Conservation (phyloP, 257 asterid species). For the Nicotiana knightiana region DNA sequence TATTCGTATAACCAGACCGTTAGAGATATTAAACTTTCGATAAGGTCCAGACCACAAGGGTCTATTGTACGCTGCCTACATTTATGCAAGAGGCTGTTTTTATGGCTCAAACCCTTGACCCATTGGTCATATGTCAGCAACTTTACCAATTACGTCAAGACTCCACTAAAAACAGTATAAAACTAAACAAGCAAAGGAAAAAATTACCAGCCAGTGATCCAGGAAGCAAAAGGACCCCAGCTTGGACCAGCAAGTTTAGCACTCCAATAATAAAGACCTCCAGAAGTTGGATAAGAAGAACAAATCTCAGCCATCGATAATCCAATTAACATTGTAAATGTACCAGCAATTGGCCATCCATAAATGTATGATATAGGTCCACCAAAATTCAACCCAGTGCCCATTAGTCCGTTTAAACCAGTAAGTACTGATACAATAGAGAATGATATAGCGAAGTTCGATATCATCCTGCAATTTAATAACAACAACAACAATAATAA, state of each 20-base stretch:
- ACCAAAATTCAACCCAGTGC: slow-evolving; percentile 78
- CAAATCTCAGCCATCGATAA: slow-evolving; percentile 96
- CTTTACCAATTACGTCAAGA: too few species aligned
- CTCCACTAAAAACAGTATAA: not conserved
- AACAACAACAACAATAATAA: not conserved
- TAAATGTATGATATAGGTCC: slow-evolving; percentile 78
- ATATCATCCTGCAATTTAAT: slow-evolving; percentile 44
- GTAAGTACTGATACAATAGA: slow-evolving; percentile 85
- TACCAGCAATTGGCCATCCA: slow-evolving; percentile 88
- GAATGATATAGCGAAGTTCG: slow-evolving; percentile 89
- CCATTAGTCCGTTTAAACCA: slow-evolving; percentile 81
- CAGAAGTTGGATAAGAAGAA: slow-evolving; percentile 95
- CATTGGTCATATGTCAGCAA: too few species aligned
- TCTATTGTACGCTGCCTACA: too few species aligned
- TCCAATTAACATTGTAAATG: slow-evolving; percentile 75
- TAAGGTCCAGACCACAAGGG: too few species aligned
- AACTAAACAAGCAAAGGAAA: not conserved
- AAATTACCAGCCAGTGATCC: slow-evolving; percentile 94
- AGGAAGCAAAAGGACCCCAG: slow-evolving; percentile 99
- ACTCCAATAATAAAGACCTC: slow-evolving; percentile 98
- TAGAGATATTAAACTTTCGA: too few species aligned
- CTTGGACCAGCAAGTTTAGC: slow-evolving; percentile 93
- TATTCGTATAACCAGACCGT: too few species aligned
- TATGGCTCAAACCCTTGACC: too few species aligned
- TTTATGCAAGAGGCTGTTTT: too few species aligned